phyloP scores from a whole-genome alignment of 352 stramenopile genomes.

The Phytophthora crassamura region DNA sequence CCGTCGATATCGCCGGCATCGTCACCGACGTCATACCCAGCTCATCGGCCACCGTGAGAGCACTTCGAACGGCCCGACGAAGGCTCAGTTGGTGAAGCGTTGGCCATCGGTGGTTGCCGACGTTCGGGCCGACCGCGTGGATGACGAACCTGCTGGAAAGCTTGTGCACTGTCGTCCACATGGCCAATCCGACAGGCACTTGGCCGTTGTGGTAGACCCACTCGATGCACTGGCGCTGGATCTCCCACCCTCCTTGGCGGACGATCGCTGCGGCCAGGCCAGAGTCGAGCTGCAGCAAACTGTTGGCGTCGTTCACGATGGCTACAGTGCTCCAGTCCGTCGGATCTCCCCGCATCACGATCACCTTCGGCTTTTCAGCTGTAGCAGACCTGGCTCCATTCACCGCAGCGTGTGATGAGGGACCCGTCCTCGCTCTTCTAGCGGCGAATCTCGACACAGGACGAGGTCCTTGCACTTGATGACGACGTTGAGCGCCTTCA shows the following conservation, averaged over 20 bases:
- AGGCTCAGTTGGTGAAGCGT: constrained; percentile 14
- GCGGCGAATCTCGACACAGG: constrained; percentile 9
- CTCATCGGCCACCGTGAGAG: constrained; percentile 29
- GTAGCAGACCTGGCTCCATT: too few species aligned
- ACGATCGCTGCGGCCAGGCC: constrained; percentile 41
- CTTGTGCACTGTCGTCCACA: constrained; percentile 39
- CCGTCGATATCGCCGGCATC: constrained; percentile 51
- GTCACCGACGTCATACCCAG: constrained; percentile 37
- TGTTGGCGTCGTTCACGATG: constrained; percentile 54
- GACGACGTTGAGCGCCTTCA: not conserved
- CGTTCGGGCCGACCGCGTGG: constrained; percentile 45
- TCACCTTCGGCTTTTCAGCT: constrained; percentile 17
- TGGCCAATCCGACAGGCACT: constrained; percentile 39
- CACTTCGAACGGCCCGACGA: constrained; percentile 23
- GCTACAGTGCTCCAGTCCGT: constrained; percentile 40
- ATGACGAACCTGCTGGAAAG: constrained; percentile 46
- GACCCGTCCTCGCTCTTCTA: not conserved
- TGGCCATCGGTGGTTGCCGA: constrained; percentile 16
- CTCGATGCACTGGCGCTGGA: constrained; percentile 33
- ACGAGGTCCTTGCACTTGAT: not conserved
- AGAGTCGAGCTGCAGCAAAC: constrained; percentile 28
- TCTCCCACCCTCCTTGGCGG: constrained; percentile 27
- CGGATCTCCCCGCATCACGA: constrained; percentile 48
- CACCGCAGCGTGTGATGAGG: not conserved
- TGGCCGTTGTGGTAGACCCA: constrained; percentile 37